Evolutionary conservation across 2,329 filamentous ascomycete species (phyloP), one percentile per base, ranked within the genome.

Genomic region (Dothistroma septosporum): DNA sequence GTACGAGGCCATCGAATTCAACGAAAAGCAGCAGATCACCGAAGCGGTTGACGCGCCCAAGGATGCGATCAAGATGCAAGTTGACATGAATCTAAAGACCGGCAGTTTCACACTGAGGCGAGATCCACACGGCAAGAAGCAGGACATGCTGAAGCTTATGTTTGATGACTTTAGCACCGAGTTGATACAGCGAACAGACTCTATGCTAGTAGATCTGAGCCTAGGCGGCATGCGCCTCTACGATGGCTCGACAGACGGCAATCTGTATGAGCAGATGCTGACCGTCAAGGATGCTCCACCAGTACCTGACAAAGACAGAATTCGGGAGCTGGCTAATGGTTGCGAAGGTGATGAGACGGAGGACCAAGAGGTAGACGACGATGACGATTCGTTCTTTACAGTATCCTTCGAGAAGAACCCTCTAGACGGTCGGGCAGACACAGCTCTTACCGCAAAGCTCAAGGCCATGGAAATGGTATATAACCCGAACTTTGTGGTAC

Each of bases 391-490:
- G 0, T 92, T 99, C 78, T 99, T 99, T 79, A 86, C 92, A 70
- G 82, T 99, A 57, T 87, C 94, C 62, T 86, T 99, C 57, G 95
- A 99, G 77, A 89, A 97, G 72, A 96, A 99, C 67, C 95, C 95
- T 0, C 83, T 99, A 1, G 92, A 99, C 72, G 90, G 88, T 24
- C 90, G 92, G 65, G 93, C 94, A 21, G 95, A 99, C 70, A 88
- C 95, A 22, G 91, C 92, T 7, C 79, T 99, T 35, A 92, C 88
- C 2, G 88, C 93, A 69, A 97, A 96, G 75, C 79, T 99, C 67
- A 97, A 95, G 75, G 94, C 92, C 49, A 87, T 99, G 67, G 95
- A 99, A 74, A 89, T 99, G 58, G 91, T 99, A 24, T 99, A 96
- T 84, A 99, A 99, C 69, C 94, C 95, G 0, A 90, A 88, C 65